phyloP scores from a whole-genome alignment of 2,329 filamentous ascomycete genomes.

The Diplodia mutila region DNA sequence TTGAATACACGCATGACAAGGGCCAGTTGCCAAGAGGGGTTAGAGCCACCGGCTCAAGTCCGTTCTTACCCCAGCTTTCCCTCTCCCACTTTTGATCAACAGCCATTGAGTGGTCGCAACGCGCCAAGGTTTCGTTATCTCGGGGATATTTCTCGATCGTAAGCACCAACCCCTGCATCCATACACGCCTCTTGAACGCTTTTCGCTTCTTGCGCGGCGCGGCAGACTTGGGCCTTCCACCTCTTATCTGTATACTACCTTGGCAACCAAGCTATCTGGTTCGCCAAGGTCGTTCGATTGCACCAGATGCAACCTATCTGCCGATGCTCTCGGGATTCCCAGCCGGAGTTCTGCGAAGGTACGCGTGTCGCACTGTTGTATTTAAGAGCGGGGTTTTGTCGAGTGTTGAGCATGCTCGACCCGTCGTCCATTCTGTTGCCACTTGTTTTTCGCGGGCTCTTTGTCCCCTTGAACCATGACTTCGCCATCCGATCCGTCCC shows the following conservation, averaged over 20 bases:
- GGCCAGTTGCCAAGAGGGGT: conserved; percentile 3
- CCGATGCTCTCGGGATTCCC: neutral
- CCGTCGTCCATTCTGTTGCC: neutral
- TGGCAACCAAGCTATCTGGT: conserved; percentile 15
- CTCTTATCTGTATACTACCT: neutral
- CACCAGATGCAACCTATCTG: conserved; percentile 8
- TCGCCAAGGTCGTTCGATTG: neutral
- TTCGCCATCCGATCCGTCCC: neutral
- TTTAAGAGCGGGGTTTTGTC: neutral
- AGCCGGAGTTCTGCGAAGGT: neutral
- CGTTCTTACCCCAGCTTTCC: neutral
- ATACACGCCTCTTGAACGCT: neutral
- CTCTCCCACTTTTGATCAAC: conserved; percentile 18
- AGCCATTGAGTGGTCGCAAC: no score
- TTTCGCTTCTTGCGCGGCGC: neutral
- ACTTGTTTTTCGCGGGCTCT: neutral
- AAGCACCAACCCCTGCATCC: neutral
- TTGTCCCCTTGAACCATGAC: neutral
- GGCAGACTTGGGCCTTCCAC: neutral
- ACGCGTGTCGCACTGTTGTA: neutral
- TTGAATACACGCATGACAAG: neutral
- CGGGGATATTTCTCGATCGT: neutral
- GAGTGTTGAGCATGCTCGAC: neutral
- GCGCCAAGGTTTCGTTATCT: conserved; percentile 10
- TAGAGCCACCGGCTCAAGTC: neutral